Conservation (phyloP, 2,329 filamentous ascomycete genomes). For the Graphilbum fragrans region DNA sequence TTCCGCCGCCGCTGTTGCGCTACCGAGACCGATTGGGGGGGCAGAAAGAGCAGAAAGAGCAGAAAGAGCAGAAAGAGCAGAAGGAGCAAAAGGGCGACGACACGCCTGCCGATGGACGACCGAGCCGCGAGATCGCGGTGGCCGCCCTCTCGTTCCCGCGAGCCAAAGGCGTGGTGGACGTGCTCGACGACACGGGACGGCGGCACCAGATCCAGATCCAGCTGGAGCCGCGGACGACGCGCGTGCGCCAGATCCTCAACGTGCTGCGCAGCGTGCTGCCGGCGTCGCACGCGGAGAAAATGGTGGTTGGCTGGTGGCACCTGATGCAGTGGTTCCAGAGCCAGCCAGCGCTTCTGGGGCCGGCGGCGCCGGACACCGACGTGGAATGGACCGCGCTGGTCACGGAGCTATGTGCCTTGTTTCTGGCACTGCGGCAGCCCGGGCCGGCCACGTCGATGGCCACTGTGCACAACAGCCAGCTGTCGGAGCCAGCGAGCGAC, state of each 20-base stretch:
- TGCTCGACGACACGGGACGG: conserved; percentile 48
- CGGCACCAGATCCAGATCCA: conserved; percentile 57
- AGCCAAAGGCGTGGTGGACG: conserved; percentile 49
- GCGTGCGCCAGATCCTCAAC: conserved; percentile 48
- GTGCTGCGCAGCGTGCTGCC: conserved; percentile 53
- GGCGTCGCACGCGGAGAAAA: conserved; percentile 42
- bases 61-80: background rate
- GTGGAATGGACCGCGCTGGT: conserved; percentile 59
- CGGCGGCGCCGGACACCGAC: too few species aligned
- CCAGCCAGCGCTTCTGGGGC: conserved; percentile 12
- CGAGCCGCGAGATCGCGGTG: too few species aligned
- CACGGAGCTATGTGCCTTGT: conserved; percentile 51
- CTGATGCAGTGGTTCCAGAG: conserved; percentile 54
- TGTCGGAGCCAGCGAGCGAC: too few species aligned
- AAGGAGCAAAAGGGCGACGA: background rate
- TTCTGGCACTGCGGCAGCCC: conserved; percentile 23
- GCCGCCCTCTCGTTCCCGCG: conserved; percentile 36
- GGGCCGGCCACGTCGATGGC: background rate
- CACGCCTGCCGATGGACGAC: too few species aligned
- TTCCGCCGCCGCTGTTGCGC: conserved; percentile 47
- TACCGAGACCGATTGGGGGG: conserved; percentile 4
- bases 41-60: background rate
- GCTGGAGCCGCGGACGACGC: conserved; percentile 51
- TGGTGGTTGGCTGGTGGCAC: conserved; percentile 64
- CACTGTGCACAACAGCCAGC: background rate